phyloP scores from a whole-genome alignment of 192 early-diverging fungal species.

The Coemansia sp. region DNA sequence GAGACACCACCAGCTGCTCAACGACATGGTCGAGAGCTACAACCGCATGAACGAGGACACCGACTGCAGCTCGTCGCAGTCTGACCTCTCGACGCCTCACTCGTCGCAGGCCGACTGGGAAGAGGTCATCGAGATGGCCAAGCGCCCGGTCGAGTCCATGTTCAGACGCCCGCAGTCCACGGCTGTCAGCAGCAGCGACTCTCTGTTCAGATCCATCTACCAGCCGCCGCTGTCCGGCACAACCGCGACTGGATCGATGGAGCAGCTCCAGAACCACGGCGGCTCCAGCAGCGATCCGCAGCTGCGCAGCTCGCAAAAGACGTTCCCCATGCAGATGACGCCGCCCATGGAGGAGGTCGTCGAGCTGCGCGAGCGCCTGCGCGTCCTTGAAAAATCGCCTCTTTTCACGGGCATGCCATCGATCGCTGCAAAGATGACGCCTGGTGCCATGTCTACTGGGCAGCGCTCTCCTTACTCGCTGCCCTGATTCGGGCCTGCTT shows the following conservation, averaged over 20 bases:
- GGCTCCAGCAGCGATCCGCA: conserved; percentile 1
- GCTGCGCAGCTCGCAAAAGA: conserved; percentile 11
- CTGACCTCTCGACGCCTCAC: not conserved
- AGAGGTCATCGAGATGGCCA: conserved; percentile 49
- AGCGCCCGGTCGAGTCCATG: conserved; percentile 21
- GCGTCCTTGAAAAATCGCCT: conserved; percentile 41
- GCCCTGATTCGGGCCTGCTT: conserved; percentile 11
- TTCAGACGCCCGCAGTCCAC: not conserved
- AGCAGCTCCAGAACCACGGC: conserved; percentile 1
- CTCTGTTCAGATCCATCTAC: conserved; percentile 23
- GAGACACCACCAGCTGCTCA: conserved; percentile 30
- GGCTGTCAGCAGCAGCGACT: conserved; percentile 9
- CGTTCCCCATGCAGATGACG: conserved; percentile 38
- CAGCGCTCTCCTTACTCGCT: conserved; percentile 21
- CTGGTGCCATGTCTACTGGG: conserved; percentile 7
- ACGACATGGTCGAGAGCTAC: conserved; percentile 29
- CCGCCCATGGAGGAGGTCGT: conserved; percentile 46
- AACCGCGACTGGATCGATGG: conserved; percentile 24
- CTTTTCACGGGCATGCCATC: conserved; percentile 25
- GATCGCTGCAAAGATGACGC: not conserved
- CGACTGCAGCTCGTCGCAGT: conserved; percentile 5
- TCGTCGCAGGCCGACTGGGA: conserved; percentile 48
- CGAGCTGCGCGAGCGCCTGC: conserved; percentile 32
- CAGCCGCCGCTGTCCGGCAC: conserved; percentile 20
- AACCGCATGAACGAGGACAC: conserved; percentile 22